A percentile compares a stretch with the other conserved stretches of the same genome.
Conservation (phyloP, 1,139 yeast genomes). For the Debaryomyces coudertii region DNA sequence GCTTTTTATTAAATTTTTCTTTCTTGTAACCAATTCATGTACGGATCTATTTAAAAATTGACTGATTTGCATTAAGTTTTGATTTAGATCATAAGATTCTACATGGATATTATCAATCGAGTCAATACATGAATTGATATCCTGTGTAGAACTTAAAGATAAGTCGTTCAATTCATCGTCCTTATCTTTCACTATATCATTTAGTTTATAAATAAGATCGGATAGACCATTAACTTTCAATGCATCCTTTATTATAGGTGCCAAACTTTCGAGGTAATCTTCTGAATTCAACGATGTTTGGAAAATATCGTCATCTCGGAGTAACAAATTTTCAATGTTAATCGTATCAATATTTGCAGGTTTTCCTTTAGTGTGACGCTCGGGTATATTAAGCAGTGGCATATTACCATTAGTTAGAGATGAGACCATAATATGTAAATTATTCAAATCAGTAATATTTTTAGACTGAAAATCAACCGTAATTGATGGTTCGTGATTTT, state of each 20-base stretch:
- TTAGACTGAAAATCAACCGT: neutral
- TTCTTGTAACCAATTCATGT: conserved; percentile 59
- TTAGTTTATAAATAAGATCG: conserved; percentile 58
- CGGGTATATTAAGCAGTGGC: conserved; percentile 6
- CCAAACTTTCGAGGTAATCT: conserved; percentile 77
- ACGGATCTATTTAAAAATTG: conserved; percentile 65
- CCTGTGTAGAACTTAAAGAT: conserved; percentile 66
- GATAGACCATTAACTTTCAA: conserved; percentile 57
- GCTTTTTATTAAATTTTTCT: conserved; percentile 54
- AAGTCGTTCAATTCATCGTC: conserved; percentile 66
- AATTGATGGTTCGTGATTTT: conserved; percentile 3
- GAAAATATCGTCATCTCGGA: conserved; percentile 50
- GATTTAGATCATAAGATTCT: conserved; percentile 56
- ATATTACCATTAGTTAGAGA: conserved; percentile 14
- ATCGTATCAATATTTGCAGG: conserved; percentile 27
- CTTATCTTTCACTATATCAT: conserved; percentile 58
- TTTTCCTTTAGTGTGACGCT: conserved; percentile 7
- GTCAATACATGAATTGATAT: conserved; percentile 54
- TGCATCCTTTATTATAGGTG: conserved; percentile 78
- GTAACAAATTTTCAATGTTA: conserved; percentile 43
- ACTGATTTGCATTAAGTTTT: conserved; percentile 54
- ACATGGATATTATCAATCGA: conserved; percentile 59
- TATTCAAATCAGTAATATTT: neutral
- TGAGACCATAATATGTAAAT: too few relatives aligned
- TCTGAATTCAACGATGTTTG: conserved; percentile 60